Conservation (phyloP, 148 eudicot species). For the Vaccinium darrowii region DNA sequence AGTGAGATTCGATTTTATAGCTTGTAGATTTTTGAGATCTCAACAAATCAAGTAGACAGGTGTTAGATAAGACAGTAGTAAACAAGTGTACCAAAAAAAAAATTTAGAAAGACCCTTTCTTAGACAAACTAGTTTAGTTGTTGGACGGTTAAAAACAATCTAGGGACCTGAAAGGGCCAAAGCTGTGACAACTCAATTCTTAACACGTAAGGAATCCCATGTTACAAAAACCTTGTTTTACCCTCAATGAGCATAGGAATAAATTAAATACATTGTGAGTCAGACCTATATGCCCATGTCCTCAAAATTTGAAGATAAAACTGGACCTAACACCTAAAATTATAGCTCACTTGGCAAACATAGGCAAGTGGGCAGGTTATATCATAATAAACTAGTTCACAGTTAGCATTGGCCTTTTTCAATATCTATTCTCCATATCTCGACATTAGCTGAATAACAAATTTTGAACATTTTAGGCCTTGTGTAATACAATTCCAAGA, state of each 20-base stretch:
- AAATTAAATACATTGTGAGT: neutral
- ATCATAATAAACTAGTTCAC: neutral
- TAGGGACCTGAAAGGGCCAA: neutral
- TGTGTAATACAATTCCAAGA: neutral
- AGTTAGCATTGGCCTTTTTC: neutral
- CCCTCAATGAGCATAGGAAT: neutral
- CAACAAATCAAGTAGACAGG: neutral
- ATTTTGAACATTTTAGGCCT: neutral
- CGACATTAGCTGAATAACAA: neutral
- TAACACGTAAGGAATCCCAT: neutral
- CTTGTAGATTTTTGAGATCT: neutral
- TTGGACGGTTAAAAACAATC: neutral
- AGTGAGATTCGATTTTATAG: neutral
- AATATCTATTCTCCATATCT: neutral
- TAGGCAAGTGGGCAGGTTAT: conserved; percentile 1
- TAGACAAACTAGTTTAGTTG: neutral
- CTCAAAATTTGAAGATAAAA: neutral
- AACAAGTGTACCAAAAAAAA: no score
- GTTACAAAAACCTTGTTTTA: neutral
- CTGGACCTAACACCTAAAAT: neutral
- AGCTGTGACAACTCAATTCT: neutral
- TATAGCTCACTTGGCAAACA: neutral
- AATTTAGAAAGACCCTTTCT: neutral
- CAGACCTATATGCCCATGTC: neutral
- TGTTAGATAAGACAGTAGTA: neutral